phyloP scores from a whole-genome alignment of 2,329 filamentous ascomycete genomes.

The Apiospora kogelbergensis region DNA sequence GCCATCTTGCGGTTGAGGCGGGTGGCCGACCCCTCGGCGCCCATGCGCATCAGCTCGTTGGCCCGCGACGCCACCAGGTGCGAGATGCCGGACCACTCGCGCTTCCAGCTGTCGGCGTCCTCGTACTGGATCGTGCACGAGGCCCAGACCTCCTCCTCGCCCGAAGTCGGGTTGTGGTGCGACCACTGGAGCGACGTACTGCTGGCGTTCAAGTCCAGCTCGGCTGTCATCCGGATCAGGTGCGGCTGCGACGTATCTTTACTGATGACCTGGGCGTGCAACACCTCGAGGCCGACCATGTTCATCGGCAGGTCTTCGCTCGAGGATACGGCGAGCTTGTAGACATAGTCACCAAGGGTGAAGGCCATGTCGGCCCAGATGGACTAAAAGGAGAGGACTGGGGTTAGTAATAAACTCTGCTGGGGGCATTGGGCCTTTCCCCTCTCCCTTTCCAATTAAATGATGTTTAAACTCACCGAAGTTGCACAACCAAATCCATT shows the following conservation, averaged over 20 bases:
- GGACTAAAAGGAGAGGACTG: too few relatives aligned
- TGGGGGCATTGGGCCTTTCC: too few relatives aligned
- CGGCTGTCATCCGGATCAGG: neutral
- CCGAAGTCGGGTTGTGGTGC: too few relatives aligned
- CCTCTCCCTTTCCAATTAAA: too few relatives aligned
- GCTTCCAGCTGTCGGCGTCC: slow-evolving; percentile 51
- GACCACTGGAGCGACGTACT: neutral
- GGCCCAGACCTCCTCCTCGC: neutral
- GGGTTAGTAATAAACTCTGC: too few relatives aligned
- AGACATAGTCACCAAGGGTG: neutral
- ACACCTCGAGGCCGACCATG: too few relatives aligned
- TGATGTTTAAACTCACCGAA: too few relatives aligned
- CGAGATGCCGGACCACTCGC: slow-evolving; percentile 61
- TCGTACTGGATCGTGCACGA: neutral
- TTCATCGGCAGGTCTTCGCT: neutral
- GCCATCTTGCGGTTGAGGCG: slow-evolving; percentile 25
- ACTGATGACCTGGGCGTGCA: neutral
- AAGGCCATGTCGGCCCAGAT: too few relatives aligned
- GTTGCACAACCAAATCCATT: neutral
- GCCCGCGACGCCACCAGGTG: slow-evolving; percentile 65
- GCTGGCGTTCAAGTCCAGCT: neutral
- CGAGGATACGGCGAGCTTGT: neutral
- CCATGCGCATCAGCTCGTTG: slow-evolving; percentile 53
- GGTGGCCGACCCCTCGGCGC: slow-evolving; percentile 45
- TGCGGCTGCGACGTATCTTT: neutral